phyloP scores from a whole-genome alignment of 352 stramenopile species.

The Globisporangium megalacanthum region DNA sequence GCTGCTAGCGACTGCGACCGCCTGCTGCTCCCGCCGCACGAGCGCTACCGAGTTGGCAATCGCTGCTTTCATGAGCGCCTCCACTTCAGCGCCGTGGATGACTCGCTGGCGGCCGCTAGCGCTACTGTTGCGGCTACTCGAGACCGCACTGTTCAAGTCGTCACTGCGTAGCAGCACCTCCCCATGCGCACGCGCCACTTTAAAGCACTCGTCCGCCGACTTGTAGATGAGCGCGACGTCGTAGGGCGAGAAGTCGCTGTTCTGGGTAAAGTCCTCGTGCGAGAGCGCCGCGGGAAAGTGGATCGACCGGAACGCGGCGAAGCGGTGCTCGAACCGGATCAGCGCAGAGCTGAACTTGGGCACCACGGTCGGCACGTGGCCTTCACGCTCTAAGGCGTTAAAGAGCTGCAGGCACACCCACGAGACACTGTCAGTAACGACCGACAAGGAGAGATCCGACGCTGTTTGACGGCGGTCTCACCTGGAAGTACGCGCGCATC shows the following conservation, averaged over 20 bases:
- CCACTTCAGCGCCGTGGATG: conserved; percentile 36
- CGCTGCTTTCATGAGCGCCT: conserved; percentile 49
- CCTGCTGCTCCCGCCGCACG: conserved; percentile 37
- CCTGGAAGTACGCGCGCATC: conserved; percentile 79
- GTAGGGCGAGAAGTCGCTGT: conserved; percentile 78
- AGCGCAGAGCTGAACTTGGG: conserved; percentile 54
- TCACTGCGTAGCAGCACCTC: conserved; percentile 45
- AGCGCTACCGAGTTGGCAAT: conserved; percentile 64
- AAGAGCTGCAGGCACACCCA: conserved; percentile 24
- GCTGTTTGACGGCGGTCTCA: conserved; percentile 4
- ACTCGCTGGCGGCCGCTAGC: conserved; percentile 11
- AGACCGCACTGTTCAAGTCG: conserved; percentile 17
- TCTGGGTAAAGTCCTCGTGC: conserved; percentile 68
- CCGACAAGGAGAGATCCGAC: too few relatives aligned
- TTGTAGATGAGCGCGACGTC: conserved; percentile 74
- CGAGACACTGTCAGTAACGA: too few relatives aligned
- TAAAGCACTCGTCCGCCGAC: conserved; percentile 83
- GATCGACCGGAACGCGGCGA: conserved; percentile 67
- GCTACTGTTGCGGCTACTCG: conserved; percentile 5
- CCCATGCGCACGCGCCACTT: conserved; percentile 42
- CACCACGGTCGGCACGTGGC: conserved; percentile 34
- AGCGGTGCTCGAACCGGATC: conserved; percentile 78
- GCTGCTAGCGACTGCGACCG: conserved; percentile 4
- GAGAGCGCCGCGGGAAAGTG: conserved; percentile 64
- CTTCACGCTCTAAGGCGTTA: conserved; percentile 62